Evolutionary conservation across 1,284 basidiomycete genomes (phyloP).

Genomic region (Heterobasidion annosum): DNA sequence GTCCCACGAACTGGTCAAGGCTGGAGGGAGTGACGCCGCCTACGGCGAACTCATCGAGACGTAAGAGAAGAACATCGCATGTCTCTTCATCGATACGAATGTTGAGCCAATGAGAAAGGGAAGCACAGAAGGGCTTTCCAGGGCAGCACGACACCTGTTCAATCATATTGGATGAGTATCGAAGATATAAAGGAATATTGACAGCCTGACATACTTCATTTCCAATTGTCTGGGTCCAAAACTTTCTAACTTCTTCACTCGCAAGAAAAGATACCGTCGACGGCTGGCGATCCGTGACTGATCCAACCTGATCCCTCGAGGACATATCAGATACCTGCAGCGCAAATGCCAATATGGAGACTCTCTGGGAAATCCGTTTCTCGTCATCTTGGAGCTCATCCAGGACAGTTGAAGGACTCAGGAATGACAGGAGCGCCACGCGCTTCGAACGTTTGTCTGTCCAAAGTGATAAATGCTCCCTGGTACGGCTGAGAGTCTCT

Average conservation of each 20-base stretch:
- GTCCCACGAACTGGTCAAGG: slow-evolving; percentile 6
- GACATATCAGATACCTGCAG: not conserved
- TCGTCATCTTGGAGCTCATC: slow-evolving; percentile 3
- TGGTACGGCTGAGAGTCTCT: slow-evolving; percentile 2
- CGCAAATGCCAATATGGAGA: slow-evolving; percentile 3
- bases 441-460: not conserved
- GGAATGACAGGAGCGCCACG: slow-evolving; percentile 1
- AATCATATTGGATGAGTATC: not conserved
- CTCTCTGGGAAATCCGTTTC: not conserved
- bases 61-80: slow-evolving; percentile 1
- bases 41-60: slow-evolving; percentile 6
- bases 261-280: not conserved
- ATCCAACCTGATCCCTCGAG: not conserved
- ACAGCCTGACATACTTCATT: not conserved
- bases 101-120: not conserved
- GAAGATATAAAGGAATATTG: not conserved
- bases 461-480: slow-evolving; percentile 5
- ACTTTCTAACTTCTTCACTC: not conserved
- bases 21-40: slow-evolving; percentile 5
- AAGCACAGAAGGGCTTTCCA: slow-evolving; percentile 1
- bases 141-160: slow-evolving; percentile 2
- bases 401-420: slow-evolving; percentile 1
- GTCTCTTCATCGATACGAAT: not conserved
- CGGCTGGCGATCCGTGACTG: not conserved
- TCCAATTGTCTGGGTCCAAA: not conserved